Conservation (phyloP, 306 rosid species). For the Albizia julibrissin region DNA sequence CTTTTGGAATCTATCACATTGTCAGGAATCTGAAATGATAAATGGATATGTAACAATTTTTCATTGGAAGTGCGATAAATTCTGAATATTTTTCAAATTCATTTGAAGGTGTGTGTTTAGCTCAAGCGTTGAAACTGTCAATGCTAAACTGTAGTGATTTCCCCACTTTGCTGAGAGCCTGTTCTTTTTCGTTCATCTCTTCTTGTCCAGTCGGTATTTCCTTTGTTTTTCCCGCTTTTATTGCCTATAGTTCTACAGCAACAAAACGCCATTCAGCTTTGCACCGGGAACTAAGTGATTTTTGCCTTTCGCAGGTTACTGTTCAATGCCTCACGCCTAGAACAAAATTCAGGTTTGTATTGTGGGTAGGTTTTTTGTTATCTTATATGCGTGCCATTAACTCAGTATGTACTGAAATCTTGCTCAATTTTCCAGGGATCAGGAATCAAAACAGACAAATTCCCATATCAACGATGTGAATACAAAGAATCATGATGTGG, state of each 20-base stretch:
- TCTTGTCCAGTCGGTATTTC: constrained; percentile 23
- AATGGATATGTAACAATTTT: not conserved
- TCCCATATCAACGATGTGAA: constrained; percentile 32
- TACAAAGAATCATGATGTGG: constrained; percentile 36
- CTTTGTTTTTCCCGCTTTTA: constrained; percentile 11
- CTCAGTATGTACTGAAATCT: constrained; percentile 14
- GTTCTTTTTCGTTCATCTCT: constrained; percentile 19
- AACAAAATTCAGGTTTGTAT: constrained; percentile 48
- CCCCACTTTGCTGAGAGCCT: constrained; percentile 21
- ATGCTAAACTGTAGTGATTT: not conserved
- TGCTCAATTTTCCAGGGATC: constrained; percentile 39
- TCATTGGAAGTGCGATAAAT: not conserved
- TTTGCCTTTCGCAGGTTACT: constrained; percentile 48
- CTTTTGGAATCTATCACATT: no score
- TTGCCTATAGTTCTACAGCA: constrained; percentile 21
- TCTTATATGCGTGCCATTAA: not conserved
- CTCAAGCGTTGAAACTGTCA: constrained; percentile 5
- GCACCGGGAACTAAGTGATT: constrained; percentile 39
- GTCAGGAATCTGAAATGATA: not conserved
- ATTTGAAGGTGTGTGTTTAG: not conserved
- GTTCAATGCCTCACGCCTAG: constrained; percentile 54
- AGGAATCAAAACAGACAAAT: constrained; percentile 39
- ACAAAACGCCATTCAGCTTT: constrained; percentile 28
- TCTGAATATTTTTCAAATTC: not conserved
- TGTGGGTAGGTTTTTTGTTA: constrained; percentile 13